These are phyloP conservation scores for Penicillium malachiteum DNA, from an alignment of 495 filamentous ascomycete genomes.

Conservation along the genomic window DNA sequence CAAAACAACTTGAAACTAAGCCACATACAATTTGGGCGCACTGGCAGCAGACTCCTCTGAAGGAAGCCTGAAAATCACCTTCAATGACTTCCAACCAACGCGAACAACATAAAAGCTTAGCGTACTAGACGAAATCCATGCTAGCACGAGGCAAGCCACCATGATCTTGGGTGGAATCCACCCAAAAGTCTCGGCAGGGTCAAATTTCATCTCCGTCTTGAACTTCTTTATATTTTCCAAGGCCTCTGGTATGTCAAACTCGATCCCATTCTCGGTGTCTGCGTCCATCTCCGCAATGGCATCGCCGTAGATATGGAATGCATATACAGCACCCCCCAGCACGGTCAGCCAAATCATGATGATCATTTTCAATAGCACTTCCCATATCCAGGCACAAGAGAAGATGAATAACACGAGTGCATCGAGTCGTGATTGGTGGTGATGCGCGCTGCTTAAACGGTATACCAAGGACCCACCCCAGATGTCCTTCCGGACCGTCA, in stretches of 20 bases:
- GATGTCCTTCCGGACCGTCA: background rate
- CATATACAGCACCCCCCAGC: background rate
- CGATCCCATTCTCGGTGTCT: no score
- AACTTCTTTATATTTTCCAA: background rate
- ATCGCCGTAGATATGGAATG: background rate
- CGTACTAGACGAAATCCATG: background rate
- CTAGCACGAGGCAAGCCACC: background rate
- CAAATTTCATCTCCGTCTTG: background rate
- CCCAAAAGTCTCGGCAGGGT: background rate
- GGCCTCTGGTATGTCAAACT: no score
- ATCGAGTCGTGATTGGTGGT: background rate
- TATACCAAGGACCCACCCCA: background rate
- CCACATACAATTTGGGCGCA: no score
- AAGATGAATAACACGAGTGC: background rate
- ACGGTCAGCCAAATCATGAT: background rate
- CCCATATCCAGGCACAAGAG: background rate
- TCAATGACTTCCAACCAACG: no score
- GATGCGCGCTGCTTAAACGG: background rate
- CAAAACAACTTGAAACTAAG: no score
- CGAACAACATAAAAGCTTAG: no score
- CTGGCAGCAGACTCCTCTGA: no score
- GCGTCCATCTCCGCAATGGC: no score
- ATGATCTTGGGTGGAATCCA: background rate
- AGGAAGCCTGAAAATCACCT: no score
- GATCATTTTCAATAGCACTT: background rate